Base-by-base conservation (phyloP, 2,329 filamentous ascomycete species). In the Drechslerella coelobrocha region DNA sequence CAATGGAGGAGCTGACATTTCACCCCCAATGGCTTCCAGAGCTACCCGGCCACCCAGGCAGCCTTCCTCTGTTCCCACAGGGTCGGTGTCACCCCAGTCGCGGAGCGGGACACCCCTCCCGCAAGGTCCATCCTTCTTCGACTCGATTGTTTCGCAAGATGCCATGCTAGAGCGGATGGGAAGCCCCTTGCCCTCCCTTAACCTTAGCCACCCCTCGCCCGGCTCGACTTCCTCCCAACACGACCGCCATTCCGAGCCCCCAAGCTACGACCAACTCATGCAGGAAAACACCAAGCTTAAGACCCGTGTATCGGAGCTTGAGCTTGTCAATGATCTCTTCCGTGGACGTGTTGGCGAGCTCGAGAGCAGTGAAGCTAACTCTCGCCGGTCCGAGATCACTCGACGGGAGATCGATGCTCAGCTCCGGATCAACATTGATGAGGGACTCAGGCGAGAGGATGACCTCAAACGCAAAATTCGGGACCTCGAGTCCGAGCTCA, bases 261-360 rank as follows among this genome's bases (percentile, higher is more conserved):
- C 79, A 37, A 72, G 84, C 66, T 84, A 86, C 62, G 90, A 96
- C 77, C 88, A 90, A 71, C 84, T 96, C 23, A 48, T 91, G 56
- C 88, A 89, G 1, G 86, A 88, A 72, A 96, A 96, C 78, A 90
- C 90, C 3, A 89, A 88, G 54, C 83, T 97, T n/a, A 96, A 95
- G 81, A 99, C 94, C 0, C 88, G 94, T 43, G 93, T 99, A 31
- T 94, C 89, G 75, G 94, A 99, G 79, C 84, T 99, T 23, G 94
- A 99, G 78, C 85, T 99, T 56, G 97, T 99, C 82, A 97, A 92
- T 76, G 89, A 90, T 77, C 82, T 92, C 47, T 92, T 91, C 78
- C 84, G 88, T 54, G 88, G 88, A 37, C 85, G 89, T 9, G 86
- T 97, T 41, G 79, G 87, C 78, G 84, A 94, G 77, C 83, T 94